phyloP scores from a whole-genome alignment of 176 grass and related monocot genomes.

The Poa pratensis region DNA sequence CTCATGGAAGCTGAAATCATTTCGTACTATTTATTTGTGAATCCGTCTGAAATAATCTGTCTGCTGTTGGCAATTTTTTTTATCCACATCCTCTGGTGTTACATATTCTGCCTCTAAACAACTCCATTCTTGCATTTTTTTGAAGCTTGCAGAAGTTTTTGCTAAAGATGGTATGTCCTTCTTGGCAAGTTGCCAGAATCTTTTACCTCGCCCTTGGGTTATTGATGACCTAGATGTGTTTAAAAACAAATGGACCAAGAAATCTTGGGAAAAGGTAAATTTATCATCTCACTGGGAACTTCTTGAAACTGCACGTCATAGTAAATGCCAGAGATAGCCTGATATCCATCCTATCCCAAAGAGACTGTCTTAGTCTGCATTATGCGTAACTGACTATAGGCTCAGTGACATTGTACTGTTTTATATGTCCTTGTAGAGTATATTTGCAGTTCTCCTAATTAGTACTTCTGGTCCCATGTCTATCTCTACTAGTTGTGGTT shows the following conservation, averaged over 20 bases:
- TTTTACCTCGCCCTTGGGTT: conserved; percentile 87
- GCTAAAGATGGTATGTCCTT: conserved; percentile 99
- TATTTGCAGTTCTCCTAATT: background rate
- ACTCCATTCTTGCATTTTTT: conserved; percentile 28
- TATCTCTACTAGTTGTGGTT: conserved; percentile 5
- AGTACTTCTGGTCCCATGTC: conserved; percentile 13
- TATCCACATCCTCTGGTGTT: background rate
- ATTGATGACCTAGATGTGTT: conserved; percentile 89
- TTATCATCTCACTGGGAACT: conserved; percentile 3
- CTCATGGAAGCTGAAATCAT: background rate
- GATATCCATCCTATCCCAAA: conserved; percentile 3
- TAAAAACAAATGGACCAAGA: conserved; percentile 77
- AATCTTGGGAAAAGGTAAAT: conserved; percentile 88
- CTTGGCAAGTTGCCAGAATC: conserved; percentile 95
- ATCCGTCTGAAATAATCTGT: conserved; percentile 25
- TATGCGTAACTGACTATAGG: background rate
- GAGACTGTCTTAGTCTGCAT: conserved; percentile 1
- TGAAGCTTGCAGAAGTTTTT: conserved; percentile 98
- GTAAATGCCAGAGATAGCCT: conserved; percentile 10
- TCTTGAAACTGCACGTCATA: background rate
- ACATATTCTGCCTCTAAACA: conserved; percentile 31
- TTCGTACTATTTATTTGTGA: background rate
- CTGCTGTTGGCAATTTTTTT: conserved; percentile 23
- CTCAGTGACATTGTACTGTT: conserved; percentile 15
- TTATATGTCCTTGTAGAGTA: background rate